Conservation (phyloP, 257 asterid genomes). For the Parsonsia alboflavescens region DNA sequence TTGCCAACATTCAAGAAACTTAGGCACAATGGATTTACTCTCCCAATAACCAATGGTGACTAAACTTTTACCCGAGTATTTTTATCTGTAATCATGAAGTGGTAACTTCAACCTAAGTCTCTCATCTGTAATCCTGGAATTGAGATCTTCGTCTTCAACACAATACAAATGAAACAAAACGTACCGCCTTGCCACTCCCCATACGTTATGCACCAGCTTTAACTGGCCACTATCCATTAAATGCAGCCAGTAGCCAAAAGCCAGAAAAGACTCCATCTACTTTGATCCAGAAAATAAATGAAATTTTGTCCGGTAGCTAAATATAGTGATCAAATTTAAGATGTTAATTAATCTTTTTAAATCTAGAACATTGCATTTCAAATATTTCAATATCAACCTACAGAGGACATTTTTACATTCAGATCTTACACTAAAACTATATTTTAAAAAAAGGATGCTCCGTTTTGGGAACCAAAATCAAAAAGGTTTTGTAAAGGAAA, state of each 20-base stretch:
- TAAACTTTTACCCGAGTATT: neutral
- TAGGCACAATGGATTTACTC: neutral
- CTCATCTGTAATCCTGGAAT: neutral
- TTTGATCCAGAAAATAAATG: neutral
- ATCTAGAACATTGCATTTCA: neutral
- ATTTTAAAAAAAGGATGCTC: neutral
- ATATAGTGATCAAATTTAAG: neutral
- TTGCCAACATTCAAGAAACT: neutral
- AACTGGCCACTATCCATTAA: neutral
- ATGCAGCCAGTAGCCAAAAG: neutral
- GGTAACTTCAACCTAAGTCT: neutral
- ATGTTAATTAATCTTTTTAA: neutral
- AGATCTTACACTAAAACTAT: neutral
- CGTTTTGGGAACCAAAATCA: neutral
- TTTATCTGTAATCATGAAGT: neutral
- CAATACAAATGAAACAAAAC: neutral
- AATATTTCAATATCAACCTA: neutral
- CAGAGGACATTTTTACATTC: neutral
- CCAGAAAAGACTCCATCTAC: neutral
- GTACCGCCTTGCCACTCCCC: neutral
- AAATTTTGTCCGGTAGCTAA: neutral
- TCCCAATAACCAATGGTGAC: neutral
- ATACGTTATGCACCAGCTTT: neutral
- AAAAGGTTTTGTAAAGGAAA: neutral
- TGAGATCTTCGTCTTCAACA: neutral